A percentile compares a stretch with the other conserved stretches of the same genome.
These are phyloP conservation scores for Phoma sp. DNA, from an alignment of 2,329 filamentous ascomycete genomes.

Conservation along the genomic window DNA sequence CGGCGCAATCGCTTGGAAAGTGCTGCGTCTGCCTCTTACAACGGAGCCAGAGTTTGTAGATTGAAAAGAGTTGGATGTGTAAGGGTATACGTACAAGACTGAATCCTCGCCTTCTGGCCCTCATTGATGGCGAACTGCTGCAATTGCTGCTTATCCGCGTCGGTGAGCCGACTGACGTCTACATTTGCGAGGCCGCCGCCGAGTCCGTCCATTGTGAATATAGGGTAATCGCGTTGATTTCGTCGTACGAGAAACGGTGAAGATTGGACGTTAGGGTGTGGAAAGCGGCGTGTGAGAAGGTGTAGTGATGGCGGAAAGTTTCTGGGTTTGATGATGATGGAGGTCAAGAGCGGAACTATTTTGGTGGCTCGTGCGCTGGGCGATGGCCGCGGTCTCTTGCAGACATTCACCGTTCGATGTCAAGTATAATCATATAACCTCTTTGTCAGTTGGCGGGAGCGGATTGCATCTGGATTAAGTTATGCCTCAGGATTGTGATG, in stretches of 20 bases:
- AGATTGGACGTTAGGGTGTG: background rate
- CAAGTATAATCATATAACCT: no score
- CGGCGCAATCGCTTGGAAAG: no score
- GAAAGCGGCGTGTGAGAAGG: background rate
- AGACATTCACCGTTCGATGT: no score
- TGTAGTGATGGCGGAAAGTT: conserved; percentile 22
- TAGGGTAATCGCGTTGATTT: background rate
- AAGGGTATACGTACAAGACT: conserved; percentile 48
- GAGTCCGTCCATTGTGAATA: conserved; percentile 40
- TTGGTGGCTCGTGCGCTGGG: conserved; percentile 4
- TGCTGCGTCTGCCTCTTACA: no score
- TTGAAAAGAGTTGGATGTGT: background rate
- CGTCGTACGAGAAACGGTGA: no score
- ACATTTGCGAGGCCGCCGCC: conserved; percentile 57
- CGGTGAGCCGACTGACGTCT: conserved; percentile 78
- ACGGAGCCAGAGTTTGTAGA: no score
- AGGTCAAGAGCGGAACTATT: conserved; percentile 6
- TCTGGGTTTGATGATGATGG: conserved; percentile 9
- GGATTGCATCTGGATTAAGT: no score
- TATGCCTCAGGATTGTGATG: no score
- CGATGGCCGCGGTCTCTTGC: no score
- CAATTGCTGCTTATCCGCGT: conserved; percentile 85
- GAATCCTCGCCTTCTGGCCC: conserved; percentile 80
- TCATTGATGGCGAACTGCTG: conserved; percentile 86
- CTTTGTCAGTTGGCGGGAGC: no score